Evolutionary conservation across 78 protist species (phyloP).

Genomic region (Thecamonas trahens): DNA sequence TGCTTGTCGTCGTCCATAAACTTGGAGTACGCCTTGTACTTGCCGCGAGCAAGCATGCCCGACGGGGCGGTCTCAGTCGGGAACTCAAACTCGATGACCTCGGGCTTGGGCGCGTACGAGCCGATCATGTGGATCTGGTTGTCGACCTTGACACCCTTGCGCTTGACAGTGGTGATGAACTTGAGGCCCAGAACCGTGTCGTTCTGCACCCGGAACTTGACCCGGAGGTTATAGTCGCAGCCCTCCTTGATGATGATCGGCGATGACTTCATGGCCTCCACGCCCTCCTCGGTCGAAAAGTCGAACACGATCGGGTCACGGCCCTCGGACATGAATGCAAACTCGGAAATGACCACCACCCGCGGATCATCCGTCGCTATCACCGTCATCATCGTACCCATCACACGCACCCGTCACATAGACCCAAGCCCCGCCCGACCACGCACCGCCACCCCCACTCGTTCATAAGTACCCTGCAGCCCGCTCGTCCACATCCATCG

Average conservation of each 20-base stretch:
- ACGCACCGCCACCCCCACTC: too few species aligned
- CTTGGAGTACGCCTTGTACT: conserved; percentile 59
- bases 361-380: not conserved
- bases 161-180: conserved; percentile 52
- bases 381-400: not conserved
- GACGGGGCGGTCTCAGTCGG: conserved; percentile 42
- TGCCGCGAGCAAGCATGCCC: conserved; percentile 71
- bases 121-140: conserved; percentile 61
- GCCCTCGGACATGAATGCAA: not conserved
- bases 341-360: not conserved
- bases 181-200: conserved; percentile 76
- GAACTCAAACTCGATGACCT: conserved; percentile 12
- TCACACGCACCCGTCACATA: not conserved
- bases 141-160: conserved; percentile 48
- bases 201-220: conserved; percentile 58
- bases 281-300: not conserved
- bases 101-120: conserved; percentile 57
- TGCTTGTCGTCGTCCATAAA: conserved; percentile 67
- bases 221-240: conserved; percentile 39
- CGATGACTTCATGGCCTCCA: conserved; percentile 29
- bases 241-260: conserved; percentile 65
- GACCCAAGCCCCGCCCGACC: not conserved
- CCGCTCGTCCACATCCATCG: too few species aligned
- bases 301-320: not conserved
- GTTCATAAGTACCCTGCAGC: too few species aligned